phyloP scores from a whole-genome alignment of 2,329 filamentous ascomycete species.

The Taxawa tesnikishii region DNA sequence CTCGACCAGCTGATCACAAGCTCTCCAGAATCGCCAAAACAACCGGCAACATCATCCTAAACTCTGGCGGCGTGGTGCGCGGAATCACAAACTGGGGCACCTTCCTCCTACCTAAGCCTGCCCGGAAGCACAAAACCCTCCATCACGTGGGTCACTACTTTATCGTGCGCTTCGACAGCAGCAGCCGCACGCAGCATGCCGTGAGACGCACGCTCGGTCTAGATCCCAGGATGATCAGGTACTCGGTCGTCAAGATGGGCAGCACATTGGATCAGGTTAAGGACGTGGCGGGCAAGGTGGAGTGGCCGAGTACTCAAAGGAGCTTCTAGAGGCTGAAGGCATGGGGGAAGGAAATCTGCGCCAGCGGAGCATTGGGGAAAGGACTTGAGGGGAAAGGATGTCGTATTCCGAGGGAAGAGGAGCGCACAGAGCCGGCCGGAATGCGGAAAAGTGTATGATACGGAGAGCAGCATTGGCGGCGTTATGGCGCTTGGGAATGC shows the following conservation, averaged over 20 bases:
- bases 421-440: too few relatives aligned
- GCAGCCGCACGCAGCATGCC: conserved; percentile 57
- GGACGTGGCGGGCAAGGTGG: conserved; percentile 41
- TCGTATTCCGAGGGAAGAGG: too few relatives aligned
- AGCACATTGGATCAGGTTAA: conserved; percentile 50
- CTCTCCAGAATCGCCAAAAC: conserved; percentile 67
- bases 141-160: conserved; percentile 91
- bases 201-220: conserved; percentile 65
- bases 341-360: too few relatives aligned
- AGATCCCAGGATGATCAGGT: conserved; percentile 83
- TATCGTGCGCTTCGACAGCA: conserved; percentile 88
- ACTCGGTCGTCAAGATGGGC: conserved; percentile 78
- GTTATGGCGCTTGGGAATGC: too few relatives aligned
- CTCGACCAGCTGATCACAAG: conserved; percentile 4
- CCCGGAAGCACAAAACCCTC: conserved; percentile 67
- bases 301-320: too few relatives aligned
- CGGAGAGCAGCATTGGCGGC: too few relatives aligned
- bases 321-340: too few relatives aligned
- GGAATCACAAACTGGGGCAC: conserved; percentile 92
- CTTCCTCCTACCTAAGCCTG: conserved; percentile 71
- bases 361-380: too few relatives aligned
- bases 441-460: too few relatives aligned
- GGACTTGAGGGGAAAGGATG: too few relatives aligned
- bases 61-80: conserved; percentile 76
- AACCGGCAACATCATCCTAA: conserved; percentile 70